phyloP scores from a whole-genome alignment of 495 filamentous ascomycete genomes.

The Xylaria nigripes region DNA sequence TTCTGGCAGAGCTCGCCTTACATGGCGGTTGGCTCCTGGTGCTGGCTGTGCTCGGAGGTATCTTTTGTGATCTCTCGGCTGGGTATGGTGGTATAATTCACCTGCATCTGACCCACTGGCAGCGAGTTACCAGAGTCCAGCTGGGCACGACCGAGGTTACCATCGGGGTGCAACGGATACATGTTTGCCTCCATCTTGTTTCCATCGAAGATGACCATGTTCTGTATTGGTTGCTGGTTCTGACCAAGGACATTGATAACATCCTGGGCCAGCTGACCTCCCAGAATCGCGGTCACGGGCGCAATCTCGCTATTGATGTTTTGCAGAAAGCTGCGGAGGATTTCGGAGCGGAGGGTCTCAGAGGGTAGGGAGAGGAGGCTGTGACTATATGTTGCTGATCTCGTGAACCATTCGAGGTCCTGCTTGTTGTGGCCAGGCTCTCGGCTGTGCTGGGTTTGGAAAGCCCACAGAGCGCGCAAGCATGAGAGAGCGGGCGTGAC shows the following conservation, averaged over 20 bases:
- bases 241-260: slow-evolving; percentile 91
- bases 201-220: slow-evolving; percentile 86
- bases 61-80: slow-evolving; percentile 4
- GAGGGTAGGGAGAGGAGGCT: slow-evolving; percentile 67
- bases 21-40: background rate
- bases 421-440: slow-evolving; percentile 24
- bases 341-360: slow-evolving; percentile 65
- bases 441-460: slow-evolving; percentile 38
- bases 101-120: slow-evolving; percentile 9
- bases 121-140: slow-evolving; percentile 18
- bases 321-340: slow-evolving; percentile 74
- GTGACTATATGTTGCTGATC: slow-evolving; percentile 64
- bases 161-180: slow-evolving; percentile 70
- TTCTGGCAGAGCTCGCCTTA: background rate
- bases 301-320: slow-evolving; percentile 74
- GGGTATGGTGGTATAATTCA: slow-evolving; percentile 6
- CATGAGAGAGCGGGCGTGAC: slow-evolving; percentile 77
- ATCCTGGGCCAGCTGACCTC: slow-evolving; percentile 86
- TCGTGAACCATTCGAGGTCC: slow-evolving; percentile 66
- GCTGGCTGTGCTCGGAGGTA: background rate
- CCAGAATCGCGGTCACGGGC: slow-evolving; percentile 82
- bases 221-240: slow-evolving; percentile 90
- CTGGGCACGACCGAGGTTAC: slow-evolving; percentile 34
- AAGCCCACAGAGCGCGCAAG: slow-evolving; percentile 77
- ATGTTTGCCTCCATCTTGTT: slow-evolving; percentile 67